Percentiles rank a stretch among this genome's conserved stretches.
These are phyloP conservation scores for Phytophthora vignae DNA, from an alignment of 352 stramenopile species.

Conservation along the genomic window DNA sequence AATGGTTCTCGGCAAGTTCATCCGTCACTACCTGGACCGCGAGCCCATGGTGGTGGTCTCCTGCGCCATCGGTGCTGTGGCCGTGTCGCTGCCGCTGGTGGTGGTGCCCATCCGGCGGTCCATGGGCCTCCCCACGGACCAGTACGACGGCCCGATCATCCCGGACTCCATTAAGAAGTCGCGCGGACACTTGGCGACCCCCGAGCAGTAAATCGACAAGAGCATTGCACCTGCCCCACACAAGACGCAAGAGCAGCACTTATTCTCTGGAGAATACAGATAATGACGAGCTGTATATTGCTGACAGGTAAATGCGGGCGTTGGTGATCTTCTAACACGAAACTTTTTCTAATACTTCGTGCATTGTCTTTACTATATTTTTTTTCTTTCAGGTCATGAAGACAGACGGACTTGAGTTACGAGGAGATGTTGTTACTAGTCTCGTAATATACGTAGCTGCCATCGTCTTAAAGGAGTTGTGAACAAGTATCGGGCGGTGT, in stretches of 20 bases:
- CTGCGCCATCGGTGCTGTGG: conserved; percentile 77
- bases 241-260: conserved; percentile 12
- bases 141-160: conserved; percentile 90
- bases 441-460: conserved; percentile 20
- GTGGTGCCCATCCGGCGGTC: conserved; percentile 87
- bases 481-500: background rate
- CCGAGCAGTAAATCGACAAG: conserved; percentile 39
- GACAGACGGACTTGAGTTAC: background rate
- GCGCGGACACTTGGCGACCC: conserved; percentile 66
- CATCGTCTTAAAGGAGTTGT: background rate
- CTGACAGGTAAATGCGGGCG: conserved; percentile 14
- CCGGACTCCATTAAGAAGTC: conserved; percentile 80
- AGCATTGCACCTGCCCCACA: conserved; percentile 16
- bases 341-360: background rate
- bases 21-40: conserved; percentile 86
- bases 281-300: conserved; percentile 7
- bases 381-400: background rate
- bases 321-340: background rate
- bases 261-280: background rate
- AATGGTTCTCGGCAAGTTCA: conserved; percentile 72
- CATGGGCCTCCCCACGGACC: conserved; percentile 86
- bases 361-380: background rate
- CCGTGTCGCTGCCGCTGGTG: conserved; percentile 72
- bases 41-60: conserved; percentile 90
- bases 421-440: background rate